These are phyloP conservation scores for Pythium dissotocum DNA, from an alignment of 352 stramenopile genomes.

Conservation along the genomic window DNA sequence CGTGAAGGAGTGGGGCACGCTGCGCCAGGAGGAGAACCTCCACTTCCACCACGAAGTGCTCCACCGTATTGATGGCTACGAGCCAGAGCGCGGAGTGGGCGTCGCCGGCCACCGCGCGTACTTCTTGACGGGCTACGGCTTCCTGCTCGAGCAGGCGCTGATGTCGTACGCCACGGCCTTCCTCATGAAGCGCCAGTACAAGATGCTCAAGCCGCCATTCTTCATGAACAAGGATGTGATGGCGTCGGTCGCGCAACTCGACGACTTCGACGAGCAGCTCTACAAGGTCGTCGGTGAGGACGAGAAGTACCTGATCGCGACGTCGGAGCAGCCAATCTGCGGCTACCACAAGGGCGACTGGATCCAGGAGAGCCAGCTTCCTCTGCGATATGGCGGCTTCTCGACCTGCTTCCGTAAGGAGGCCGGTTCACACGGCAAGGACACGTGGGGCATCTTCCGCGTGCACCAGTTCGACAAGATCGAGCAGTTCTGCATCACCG, in stretches of 20 bases:
- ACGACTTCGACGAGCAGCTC: conserved; percentile 99
- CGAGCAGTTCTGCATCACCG: conserved; percentile 98
- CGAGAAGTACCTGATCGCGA: conserved; percentile 99
- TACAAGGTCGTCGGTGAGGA: conserved; percentile 98
- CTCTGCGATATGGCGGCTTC: conserved; percentile 93
- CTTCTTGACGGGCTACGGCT: conserved; percentile 98
- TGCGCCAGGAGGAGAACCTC: conserved; percentile 77
- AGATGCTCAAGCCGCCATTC: conserved; percentile 98
- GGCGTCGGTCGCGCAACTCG: conserved; percentile 97
- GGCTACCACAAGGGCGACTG: conserved; percentile 96
- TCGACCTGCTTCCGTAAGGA: conserved; percentile 99
- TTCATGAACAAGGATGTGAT: conserved; percentile 99
- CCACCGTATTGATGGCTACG: conserved; percentile 99
- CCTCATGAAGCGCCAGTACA: conserved; percentile 94
- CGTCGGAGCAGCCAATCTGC: conserved; percentile 99
- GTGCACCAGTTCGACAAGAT: conserved; percentile 99
- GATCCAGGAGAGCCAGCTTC: conserved; percentile 84
- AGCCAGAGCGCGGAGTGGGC: conserved; percentile 94
- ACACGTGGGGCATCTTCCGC: conserved; percentile 99
- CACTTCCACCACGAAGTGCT: conserved; percentile 96
- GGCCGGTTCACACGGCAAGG: conserved; percentile 97
- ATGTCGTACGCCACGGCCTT: conserved; percentile 99
- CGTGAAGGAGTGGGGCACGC: conserved; percentile 79
- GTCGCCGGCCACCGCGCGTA: conserved; percentile 98
- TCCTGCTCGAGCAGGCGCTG: conserved; percentile 98